These are phyloP conservation scores for Alternaria longipes DNA, from an alignment of 2,329 filamentous ascomycete genomes.

Conservation along the genomic window DNA sequence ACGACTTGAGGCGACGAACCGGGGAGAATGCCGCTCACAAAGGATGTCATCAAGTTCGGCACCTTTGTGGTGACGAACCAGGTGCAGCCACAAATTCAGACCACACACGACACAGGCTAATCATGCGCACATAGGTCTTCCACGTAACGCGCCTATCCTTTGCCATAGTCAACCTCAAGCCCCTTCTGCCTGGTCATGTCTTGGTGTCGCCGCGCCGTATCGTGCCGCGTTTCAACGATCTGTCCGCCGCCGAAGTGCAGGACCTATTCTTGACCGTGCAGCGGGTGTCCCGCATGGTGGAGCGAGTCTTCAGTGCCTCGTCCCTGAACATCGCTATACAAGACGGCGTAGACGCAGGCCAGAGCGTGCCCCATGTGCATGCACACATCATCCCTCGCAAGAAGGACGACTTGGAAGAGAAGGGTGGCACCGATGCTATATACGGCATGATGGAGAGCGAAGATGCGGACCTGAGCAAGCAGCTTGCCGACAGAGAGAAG, in stretches of 20 bases:
- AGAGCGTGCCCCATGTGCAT: constrained; percentile 94
- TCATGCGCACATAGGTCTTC: constrained; percentile 73
- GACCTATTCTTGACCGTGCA: constrained; percentile 92
- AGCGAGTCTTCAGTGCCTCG: constrained; percentile 68
- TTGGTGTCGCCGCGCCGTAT: constrained; percentile 79
- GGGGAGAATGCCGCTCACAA: constrained; percentile 49
- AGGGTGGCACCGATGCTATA: constrained; percentile 73
- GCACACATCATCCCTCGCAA: constrained; percentile 86
- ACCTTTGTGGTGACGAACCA: constrained; percentile 57
- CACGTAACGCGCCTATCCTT: constrained; percentile 80
- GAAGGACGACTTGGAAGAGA: constrained; percentile 65
- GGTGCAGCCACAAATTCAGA: constrained; percentile 37
- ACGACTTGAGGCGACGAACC: constrained; percentile 1
- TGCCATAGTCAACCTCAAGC: constrained; percentile 94
- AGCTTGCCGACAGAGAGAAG: constrained; percentile 69
- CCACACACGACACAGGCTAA: neutral
- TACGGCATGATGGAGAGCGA: constrained; percentile 86
- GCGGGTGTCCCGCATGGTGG: constrained; percentile 79
- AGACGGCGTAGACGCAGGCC: constrained; percentile 87
- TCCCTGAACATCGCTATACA: constrained; percentile 96
- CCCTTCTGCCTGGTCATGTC: constrained; percentile 90
- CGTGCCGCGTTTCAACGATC: constrained; percentile 78
- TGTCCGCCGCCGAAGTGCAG: constrained; percentile 74
- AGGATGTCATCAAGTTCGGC: constrained; percentile 55
- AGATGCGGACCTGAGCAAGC: constrained; percentile 81